Percentiles rank a stretch among this genome's conserved stretches.
Evolutionary conservation across 768 basidiomycete species (phyloP).

Genomic region (Imleria badia): DNA sequence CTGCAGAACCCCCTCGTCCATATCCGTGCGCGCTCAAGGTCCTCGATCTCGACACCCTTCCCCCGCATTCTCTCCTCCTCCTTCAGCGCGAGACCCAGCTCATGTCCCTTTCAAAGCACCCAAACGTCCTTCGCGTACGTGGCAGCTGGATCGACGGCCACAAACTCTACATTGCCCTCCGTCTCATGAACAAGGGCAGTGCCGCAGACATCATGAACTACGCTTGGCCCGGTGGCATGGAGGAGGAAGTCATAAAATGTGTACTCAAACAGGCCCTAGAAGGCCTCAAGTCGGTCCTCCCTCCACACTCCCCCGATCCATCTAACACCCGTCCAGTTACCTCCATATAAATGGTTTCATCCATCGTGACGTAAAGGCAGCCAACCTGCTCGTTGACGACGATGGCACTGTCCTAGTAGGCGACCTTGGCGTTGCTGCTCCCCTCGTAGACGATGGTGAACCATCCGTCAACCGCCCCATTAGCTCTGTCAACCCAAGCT

Average conservation of each 20-base stretch:
- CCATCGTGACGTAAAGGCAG: constrained; percentile 94
- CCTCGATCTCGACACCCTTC: constrained; percentile 79
- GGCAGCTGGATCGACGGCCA: constrained; percentile 87
- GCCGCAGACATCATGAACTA: constrained; percentile 84
- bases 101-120: constrained; percentile 91
- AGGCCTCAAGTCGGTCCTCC: constrained; percentile 73
- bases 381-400: constrained; percentile 89
- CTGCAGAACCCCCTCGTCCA: constrained; percentile 33
- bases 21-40: constrained; percentile 85
- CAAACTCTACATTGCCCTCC: constrained; percentile 81
- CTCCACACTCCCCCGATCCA: not conserved
- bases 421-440: constrained; percentile 90
- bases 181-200: constrained; percentile 88
- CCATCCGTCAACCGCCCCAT: constrained; percentile 32
- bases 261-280: constrained; percentile 83
- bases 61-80: constrained; percentile 66
- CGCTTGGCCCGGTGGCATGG: constrained; percentile 85
- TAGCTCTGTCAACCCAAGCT: constrained; percentile 27
- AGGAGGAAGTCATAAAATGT: constrained; percentile 85
- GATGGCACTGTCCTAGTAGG: constrained; percentile 88
- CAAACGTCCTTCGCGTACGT: constrained; percentile 89
- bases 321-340: constrained; percentile 49
- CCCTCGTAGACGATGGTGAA: constrained; percentile 66
- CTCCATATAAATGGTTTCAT: constrained; percentile 88
- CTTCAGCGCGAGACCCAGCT: constrained; percentile 84